phyloP scores from a whole-genome alignment of 306 rosid genomes.

The Cucurbita moschata region DNA sequence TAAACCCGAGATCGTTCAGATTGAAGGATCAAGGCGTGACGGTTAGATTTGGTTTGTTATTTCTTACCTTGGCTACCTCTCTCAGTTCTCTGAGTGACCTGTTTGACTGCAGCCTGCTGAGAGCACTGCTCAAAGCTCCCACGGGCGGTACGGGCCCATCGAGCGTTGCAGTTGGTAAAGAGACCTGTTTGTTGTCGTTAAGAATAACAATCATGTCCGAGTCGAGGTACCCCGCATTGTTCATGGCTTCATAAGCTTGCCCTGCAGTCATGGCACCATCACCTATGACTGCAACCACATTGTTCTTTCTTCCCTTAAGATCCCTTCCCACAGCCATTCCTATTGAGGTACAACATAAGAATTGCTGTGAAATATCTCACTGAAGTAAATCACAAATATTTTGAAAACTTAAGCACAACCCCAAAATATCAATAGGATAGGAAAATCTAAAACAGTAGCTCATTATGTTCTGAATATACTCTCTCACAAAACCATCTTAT shows the following conservation, averaged over 20 bases:
- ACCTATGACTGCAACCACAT: constrained; percentile 80
- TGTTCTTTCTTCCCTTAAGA: constrained; percentile 59
- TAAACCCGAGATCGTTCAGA: constrained; percentile 7
- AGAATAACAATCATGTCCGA: constrained; percentile 96
- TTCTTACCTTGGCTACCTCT: constrained; percentile 92
- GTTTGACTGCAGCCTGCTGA: constrained; percentile 83
- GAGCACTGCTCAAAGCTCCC: constrained; percentile 96
- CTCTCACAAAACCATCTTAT: neutral
- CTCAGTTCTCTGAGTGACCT: constrained; percentile 86
- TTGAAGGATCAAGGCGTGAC: neutral
- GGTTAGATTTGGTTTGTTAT: neutral
- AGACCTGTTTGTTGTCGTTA: constrained; percentile 94
- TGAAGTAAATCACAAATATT: neutral
- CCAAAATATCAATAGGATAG: neutral
- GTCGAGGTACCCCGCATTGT: constrained; percentile 93
- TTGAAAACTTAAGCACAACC: neutral
- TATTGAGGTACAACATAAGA: constrained; percentile 16
- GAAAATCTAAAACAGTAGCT: neutral
- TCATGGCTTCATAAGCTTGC: constrained; percentile 99
- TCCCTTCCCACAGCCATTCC: constrained; percentile 99
- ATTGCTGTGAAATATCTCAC: neutral
- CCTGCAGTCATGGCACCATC: constrained; percentile 99
- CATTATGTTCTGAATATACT: neutral
- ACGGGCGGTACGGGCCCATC: constrained; percentile 88
- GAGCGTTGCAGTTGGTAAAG: constrained; percentile 84